Evolutionary conservation across 257 asterid genomes (phyloP), one percentile per base, ranked within the genome.

Genomic region (Salvia splendens): DNA sequence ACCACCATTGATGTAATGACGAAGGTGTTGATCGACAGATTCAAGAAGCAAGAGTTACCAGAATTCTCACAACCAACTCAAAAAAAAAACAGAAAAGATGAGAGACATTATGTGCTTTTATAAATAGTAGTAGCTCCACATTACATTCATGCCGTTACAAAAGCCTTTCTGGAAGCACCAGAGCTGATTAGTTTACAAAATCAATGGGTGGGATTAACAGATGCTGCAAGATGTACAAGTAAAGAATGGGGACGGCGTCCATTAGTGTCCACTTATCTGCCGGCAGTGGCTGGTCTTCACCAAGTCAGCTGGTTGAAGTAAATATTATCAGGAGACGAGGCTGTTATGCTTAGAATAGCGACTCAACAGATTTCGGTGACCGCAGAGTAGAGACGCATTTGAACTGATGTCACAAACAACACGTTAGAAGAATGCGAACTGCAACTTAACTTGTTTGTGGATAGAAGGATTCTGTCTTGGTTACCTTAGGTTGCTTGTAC

Each of bases 401-500:
- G 85, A 88, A 85, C 99, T 94, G n/a, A n/a, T n/a, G 99, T 70
- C 77, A 79, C 11, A 35, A 61, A 42, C 24, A 63, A 38, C 62
- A 53, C 55, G 74, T 20, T 16, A 65, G 48, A 50, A 10, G 33
- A 68, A 17, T 56, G 64, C 30, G 30, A 24, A 24, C 30, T 24
- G 30, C 30, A 24, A 24, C 30, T 24, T 24, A 24, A 24, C 30
- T 24, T 24, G 30, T 24, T 24, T 24, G 30, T 24, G 30, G 30
- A 24, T 24, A 1, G 30, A 24, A 24, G 59, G 9, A 24, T n/a
- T 9, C 0, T 64, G 52, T 35, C 32, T 69, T 24, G 0, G 5
- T 33, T 75, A 90, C 99, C 96, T 88, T 91, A 42, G 91, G 64
- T 59, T 88, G 97, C 75, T 71, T 91, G 77, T 94, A 94, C 77